These are phyloP conservation scores for Nemania sp. DNA, from an alignment of 2,329 filamentous ascomycete genomes.

Conservation along the genomic window DNA sequence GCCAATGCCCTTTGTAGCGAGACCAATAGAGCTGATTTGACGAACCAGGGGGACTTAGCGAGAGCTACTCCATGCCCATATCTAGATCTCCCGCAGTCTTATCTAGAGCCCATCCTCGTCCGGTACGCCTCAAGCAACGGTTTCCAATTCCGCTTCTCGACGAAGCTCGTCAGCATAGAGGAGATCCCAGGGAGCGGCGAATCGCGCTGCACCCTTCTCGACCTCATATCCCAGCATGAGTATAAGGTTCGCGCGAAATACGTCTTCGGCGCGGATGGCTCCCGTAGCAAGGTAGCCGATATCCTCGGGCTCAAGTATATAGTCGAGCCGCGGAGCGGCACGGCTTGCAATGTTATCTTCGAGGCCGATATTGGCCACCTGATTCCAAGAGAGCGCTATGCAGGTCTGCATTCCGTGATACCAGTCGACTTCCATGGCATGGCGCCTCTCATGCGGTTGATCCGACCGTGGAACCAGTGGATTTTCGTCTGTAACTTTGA, in stretches of 20 bases:
- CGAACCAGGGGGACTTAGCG: slow-evolving; percentile 48
- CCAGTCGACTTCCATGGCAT: slow-evolving; percentile 54
- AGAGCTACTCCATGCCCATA: slow-evolving; percentile 48
- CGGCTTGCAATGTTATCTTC: slow-evolving; percentile 48
- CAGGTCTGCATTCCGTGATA: slow-evolving; percentile 61
- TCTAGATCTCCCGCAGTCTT: slow-evolving; percentile 50
- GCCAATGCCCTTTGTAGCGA: neutral
- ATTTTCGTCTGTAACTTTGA: slow-evolving; percentile 51
- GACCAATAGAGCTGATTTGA: neutral
- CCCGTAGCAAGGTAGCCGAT: slow-evolving; percentile 45
- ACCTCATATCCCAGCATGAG: slow-evolving; percentile 48
- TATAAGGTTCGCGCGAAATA: slow-evolving; percentile 53
- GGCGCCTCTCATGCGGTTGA: slow-evolving; percentile 54
- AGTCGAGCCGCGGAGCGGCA: slow-evolving; percentile 41
- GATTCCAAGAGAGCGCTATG: slow-evolving; percentile 50
- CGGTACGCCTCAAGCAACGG: slow-evolving; percentile 45
- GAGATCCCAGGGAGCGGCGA: slow-evolving; percentile 22
- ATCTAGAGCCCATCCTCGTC: slow-evolving; percentile 50
- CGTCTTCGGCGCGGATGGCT: slow-evolving; percentile 63
- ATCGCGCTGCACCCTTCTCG: slow-evolving; percentile 38
- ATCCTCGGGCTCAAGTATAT: slow-evolving; percentile 45
- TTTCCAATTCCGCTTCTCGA: slow-evolving; percentile 47
- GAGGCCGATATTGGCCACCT: slow-evolving; percentile 55
- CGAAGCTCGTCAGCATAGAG: slow-evolving; percentile 42
- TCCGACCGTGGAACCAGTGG: slow-evolving; percentile 64